Percentiles rank a stretch among this genome's conserved stretches.
Evolutionary conservation across 495 filamentous ascomycete genomes (phyloP).

Genomic region (Xylaria nigripes): DNA sequence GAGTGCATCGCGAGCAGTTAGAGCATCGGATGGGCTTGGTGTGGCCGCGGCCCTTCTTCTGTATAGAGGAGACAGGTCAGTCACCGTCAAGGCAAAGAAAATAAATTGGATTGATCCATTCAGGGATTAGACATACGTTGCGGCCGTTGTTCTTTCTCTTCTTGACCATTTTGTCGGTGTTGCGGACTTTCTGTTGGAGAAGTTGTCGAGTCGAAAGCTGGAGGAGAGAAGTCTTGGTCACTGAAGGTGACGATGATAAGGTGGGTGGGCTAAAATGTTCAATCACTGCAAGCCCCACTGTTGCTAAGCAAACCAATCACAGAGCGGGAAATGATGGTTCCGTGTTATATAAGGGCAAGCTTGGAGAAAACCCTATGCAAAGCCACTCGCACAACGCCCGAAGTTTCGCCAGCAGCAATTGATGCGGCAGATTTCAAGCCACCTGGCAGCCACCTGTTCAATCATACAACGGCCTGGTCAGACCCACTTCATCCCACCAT

Average conservation of each 20-base stretch:
- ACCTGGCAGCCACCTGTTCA: constrained; percentile 2
- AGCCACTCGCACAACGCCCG: neutral
- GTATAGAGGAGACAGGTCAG: constrained; percentile 23
- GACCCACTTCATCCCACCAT: constrained; percentile 19
- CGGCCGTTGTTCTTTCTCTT: constrained; percentile 96
- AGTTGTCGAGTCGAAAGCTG: constrained; percentile 24
- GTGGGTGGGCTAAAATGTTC: constrained; percentile 5
- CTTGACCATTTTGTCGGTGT: constrained; percentile 92
- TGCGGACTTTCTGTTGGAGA: constrained; percentile 27
- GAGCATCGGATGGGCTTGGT: constrained; percentile 99
- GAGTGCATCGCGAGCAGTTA: constrained; percentile 99
- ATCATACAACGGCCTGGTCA: neutral
- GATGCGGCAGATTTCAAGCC: neutral
- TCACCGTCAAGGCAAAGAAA: constrained; percentile 69
- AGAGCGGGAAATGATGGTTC: neutral
- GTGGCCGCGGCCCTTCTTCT: constrained; percentile 97
- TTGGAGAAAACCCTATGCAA: constrained; percentile 5
- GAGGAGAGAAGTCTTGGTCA: neutral
- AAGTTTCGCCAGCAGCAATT: constrained; percentile 9
- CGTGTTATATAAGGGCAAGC: constrained; percentile 7
- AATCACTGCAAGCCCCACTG: neutral
- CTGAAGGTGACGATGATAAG: constrained; percentile 2
- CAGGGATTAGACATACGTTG: constrained; percentile 6
- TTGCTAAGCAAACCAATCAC: constrained; percentile 3
- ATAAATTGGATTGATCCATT: constrained; percentile 19